phyloP scores from a whole-genome alignment of 2,329 filamentous ascomycete species.

The Corynespora cassiicola region DNA sequence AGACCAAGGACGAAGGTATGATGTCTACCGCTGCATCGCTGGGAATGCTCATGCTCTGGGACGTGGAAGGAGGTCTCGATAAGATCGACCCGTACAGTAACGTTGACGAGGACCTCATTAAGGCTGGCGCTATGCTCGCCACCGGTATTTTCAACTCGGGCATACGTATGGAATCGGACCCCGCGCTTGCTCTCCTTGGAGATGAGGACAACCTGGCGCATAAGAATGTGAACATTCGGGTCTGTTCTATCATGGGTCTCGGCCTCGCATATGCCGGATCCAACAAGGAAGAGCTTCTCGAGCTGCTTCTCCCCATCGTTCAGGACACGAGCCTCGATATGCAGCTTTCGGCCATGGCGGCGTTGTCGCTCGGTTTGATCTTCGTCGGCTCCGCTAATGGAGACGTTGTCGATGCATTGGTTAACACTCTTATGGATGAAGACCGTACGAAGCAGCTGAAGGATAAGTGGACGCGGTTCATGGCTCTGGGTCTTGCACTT shows the following conservation, averaged over 20 bases:
- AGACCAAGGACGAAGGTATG: constrained; percentile 98
- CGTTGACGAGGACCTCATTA: constrained; percentile 79
- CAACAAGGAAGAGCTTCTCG: constrained; percentile 87
- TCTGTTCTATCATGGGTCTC: constrained; percentile 93
- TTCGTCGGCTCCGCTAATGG: constrained; percentile 93
- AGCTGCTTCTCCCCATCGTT: constrained; percentile 85
- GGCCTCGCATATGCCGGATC: constrained; percentile 94
- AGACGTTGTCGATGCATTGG: constrained; percentile 89
- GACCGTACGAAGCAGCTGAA: constrained; percentile 89
- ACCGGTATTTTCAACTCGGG: constrained; percentile 97
- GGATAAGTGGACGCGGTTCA: constrained; percentile 98
- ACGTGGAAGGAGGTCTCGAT: constrained; percentile 88
- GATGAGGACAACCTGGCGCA: constrained; percentile 80
- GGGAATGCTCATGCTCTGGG: constrained; percentile 91
- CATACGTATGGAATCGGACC: constrained; percentile 86
- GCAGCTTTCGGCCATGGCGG: constrained; percentile 96
- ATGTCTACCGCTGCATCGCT: constrained; percentile 93
- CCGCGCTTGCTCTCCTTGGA: constrained; percentile 83
- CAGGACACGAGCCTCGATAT: constrained; percentile 84
- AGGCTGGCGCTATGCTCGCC: constrained; percentile 88
- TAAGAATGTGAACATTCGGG: constrained; percentile 77
- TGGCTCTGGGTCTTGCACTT: constrained; percentile 90
- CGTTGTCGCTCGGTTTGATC: constrained; percentile 85
- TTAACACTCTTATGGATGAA: constrained; percentile 91
- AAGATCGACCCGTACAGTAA: constrained; percentile 96